Conservation (phyloP, 2,329 filamentous ascomycete genomes). For the Erysiphe pulchra region DNA sequence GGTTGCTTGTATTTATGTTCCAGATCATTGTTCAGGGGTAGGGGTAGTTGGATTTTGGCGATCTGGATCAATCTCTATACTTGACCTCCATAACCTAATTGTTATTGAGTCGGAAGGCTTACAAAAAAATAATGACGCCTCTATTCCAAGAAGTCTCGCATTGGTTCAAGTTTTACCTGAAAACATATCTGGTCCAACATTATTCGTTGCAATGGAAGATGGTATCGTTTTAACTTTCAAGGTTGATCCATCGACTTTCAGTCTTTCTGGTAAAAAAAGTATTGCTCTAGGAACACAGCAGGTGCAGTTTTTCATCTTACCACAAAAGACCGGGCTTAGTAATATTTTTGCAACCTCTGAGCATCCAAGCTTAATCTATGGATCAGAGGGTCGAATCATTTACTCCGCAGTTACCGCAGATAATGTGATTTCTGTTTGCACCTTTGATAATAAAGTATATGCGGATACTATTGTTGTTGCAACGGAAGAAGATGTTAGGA, state of each 20-base stretch:
- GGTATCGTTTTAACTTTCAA: constrained; percentile 71
- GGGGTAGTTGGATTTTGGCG: constrained; percentile 77
- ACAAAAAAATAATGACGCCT: constrained; percentile 37
- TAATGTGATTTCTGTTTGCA: constrained; percentile 54
- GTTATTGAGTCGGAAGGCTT: constrained; percentile 39
- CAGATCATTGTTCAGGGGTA: constrained; percentile 32
- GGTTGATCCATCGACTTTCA: constrained; percentile 32
- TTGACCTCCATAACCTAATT: constrained; percentile 40
- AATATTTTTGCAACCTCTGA: constrained; percentile 88
- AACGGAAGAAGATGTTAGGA: constrained; percentile 47
- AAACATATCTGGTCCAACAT: constrained; percentile 31
- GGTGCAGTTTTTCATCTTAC: constrained; percentile 55
- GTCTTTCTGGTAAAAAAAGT: constrained; percentile 49
- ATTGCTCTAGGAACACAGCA: constrained; percentile 70
- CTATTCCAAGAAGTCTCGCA: constrained; percentile 59
- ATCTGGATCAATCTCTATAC: constrained; percentile 50
- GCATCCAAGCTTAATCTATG: constrained; percentile 82
- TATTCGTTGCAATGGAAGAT: constrained; percentile 80
- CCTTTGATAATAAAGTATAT: constrained; percentile 61
- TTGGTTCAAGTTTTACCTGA: constrained; percentile 53
- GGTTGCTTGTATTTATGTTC: constrained; percentile 61
- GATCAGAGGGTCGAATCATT: constrained; percentile 60
- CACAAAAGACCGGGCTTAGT: constrained; percentile 36
- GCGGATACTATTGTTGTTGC: constrained; percentile 62
- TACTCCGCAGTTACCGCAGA: constrained; percentile 89